Conservation (phyloP, 108 stramenopile genomes). For the Skeletonema tropicum region DNA sequence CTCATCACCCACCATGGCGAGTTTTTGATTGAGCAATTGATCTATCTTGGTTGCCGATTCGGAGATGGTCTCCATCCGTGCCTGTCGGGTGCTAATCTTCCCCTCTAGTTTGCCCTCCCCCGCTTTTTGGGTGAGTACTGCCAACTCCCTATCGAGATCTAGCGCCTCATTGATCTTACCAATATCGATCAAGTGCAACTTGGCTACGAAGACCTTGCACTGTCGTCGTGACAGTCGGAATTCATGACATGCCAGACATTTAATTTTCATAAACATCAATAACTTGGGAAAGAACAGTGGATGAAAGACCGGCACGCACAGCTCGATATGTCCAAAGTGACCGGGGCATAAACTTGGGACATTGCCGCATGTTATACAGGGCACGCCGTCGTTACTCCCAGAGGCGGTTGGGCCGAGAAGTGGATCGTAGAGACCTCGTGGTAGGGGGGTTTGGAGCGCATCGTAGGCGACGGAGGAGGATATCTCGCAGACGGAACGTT, state of each 20-base stretch:
- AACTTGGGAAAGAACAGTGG: conserved; percentile 88
- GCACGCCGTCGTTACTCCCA: conserved; percentile 21
- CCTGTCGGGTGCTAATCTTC: not conserved
- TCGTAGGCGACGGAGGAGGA: conserved; percentile 88
- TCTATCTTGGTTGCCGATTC: conserved; percentile 31
- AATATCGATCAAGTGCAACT: conserved; percentile 69
- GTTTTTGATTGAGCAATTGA: conserved; percentile 30
- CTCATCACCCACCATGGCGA: not conserved
- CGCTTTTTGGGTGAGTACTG: conserved; percentile 27
- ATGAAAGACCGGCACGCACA: conserved; percentile 96
- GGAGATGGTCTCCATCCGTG: conserved; percentile 15
- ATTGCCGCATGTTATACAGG: conserved; percentile 93
- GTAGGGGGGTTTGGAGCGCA: conserved; percentile 79
- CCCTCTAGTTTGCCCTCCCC: conserved; percentile 16
- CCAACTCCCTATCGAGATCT: conserved; percentile 70
- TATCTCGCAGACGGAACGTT: conserved; percentile 88
- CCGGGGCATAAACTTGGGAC: conserved; percentile 88
- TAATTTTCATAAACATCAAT: conserved; percentile 80
- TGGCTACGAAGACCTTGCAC: conserved; percentile 55
- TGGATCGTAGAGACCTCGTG: conserved; percentile 94
- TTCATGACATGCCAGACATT: conserved; percentile 95
- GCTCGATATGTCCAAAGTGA: conserved; percentile 96
- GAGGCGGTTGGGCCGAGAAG: conserved; percentile 83
- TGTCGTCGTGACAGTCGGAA: conserved; percentile 56
- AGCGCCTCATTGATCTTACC: conserved; percentile 60